Evolutionary conservation across 2,329 filamentous ascomycete genomes (phyloP), one percentile per base, ranked within the genome.

Genomic region (Talaromyces marneffei): DNA sequence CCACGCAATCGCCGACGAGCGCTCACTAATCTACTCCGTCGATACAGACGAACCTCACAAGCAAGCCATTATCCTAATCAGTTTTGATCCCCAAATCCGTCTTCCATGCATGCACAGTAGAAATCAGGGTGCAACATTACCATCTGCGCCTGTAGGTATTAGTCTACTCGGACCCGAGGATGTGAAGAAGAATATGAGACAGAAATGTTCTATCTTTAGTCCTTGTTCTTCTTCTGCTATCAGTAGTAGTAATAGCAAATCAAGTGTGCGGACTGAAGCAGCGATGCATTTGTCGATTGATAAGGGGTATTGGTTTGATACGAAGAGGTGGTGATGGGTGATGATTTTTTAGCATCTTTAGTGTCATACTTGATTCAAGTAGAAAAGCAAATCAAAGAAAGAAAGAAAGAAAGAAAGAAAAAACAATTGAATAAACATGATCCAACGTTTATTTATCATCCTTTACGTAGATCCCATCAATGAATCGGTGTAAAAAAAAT

Each of bases 11-110:
- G 68, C 73, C 2, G 76, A 77, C 23, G 75, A 78, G 44, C 71
- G 75, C 12, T 75, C 75, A 1, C 65, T 78, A 18, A 61, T 78
- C 18, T 78, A 78, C 62, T 74, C 74, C 1, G 69, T 75, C 7
- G 67, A 75, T 23, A 48, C 50, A n/a, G 52, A 48, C n/a, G 44
- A 46, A 31, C 53, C 60, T 4, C 55, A 55, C 6, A 31, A 46
- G 65, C 66, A 72, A 46, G 72, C 74, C 2, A 66, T 78, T 23
- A 65, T 77, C 8, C 67, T 77, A 40, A 70, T 78, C 60, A 76
- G 70, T 56, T 78, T 78, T 60, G 75, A 78, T 62, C 75, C 75
- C 0, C 63, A 66, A 2, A 70, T 76, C 42, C 67, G 67, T 39
- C 67, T 75, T 31, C 65, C 70, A 2, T 66, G 66, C 18, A 65